phyloP scores from a whole-genome alignment of 768 basidiomycete species.

The Hemileccinum rubropunctum region DNA sequence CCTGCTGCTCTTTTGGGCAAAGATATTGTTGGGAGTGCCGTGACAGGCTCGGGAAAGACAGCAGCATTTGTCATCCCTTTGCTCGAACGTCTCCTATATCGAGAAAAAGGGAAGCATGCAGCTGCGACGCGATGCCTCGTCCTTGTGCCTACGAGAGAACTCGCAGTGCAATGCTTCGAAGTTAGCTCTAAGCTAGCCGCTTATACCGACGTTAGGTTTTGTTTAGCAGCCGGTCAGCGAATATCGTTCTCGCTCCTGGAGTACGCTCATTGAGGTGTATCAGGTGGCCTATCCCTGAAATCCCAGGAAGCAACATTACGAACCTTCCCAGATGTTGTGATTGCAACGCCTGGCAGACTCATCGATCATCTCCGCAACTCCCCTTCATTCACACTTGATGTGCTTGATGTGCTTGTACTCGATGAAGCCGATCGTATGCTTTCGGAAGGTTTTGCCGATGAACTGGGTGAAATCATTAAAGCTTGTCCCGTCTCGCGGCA shows the following conservation, averaged over 20 bases:
- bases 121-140: constrained; percentile 88
- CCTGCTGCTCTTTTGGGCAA: constrained; percentile 93
- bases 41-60: constrained; percentile 98
- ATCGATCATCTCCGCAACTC: constrained; percentile 98
- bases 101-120: constrained; percentile 84
- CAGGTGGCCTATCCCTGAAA: constrained; percentile 91
- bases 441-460: constrained; percentile 91
- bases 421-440: constrained; percentile 99
- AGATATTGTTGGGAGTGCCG: constrained; percentile 93
- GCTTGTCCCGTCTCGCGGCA: constrained; percentile 86
- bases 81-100: constrained; percentile 87
- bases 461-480: constrained; percentile 89
- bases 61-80: constrained; percentile 96
- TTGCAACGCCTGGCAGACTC: constrained; percentile 95
- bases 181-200: constrained; percentile 82
- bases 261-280: constrained; percentile 6
- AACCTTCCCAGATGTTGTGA: constrained; percentile 86
- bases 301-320: constrained; percentile 86
- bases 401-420: constrained; percentile 88
- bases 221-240: constrained; percentile 80
- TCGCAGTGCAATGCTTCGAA: constrained; percentile 94
- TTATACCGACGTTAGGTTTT: constrained; percentile 88
- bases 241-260: background rate
- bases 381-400: constrained; percentile 87
- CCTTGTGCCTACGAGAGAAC: constrained; percentile 91